Conservation (phyloP, 495 filamentous ascomycete species). For the Penicillium roqueforti region DNA sequence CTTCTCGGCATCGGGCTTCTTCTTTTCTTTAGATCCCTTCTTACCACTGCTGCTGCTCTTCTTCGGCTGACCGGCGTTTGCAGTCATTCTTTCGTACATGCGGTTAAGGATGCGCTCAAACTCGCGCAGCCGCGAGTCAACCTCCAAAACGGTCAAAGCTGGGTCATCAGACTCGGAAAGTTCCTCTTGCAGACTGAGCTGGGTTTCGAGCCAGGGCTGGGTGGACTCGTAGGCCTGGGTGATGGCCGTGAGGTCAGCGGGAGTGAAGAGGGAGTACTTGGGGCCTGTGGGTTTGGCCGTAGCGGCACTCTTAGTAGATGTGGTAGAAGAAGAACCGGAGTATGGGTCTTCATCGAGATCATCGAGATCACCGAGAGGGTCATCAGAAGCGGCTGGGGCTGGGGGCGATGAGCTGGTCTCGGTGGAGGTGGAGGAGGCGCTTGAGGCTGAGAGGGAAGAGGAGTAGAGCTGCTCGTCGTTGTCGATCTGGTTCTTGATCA, state of each 20-base stretch:
- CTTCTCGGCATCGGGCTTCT: constrained; percentile 44
- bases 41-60: constrained; percentile 47
- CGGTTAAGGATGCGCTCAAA: constrained; percentile 69
- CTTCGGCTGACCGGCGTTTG: constrained; percentile 44
- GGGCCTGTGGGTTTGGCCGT: constrained; percentile 35
- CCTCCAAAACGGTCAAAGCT: constrained; percentile 61
- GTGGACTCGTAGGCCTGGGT: constrained; percentile 33
- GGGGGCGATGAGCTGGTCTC: constrained; percentile 26
- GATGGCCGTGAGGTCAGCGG: constrained; percentile 54
- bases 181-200: constrained; percentile 62
- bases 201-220: constrained; percentile 62
- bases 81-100: constrained; percentile 54
- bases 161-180: constrained; percentile 66
- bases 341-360: constrained; percentile 45
- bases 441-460: constrained; percentile 30
- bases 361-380: constrained; percentile 26
- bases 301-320: constrained; percentile 28
- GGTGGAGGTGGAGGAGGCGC: constrained; percentile 23
- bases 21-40: constrained; percentile 41
- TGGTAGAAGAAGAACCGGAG: constrained; percentile 28
- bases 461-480: constrained; percentile 41
- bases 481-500: constrained; percentile 42
- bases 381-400: constrained; percentile 22
- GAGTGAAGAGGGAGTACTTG: constrained; percentile 40
- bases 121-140: constrained; percentile 51